These are phyloP conservation scores for Coleophoma cylindrospora DNA, from an alignment of 2,329 filamentous ascomycete genomes.

Conservation along the genomic window DNA sequence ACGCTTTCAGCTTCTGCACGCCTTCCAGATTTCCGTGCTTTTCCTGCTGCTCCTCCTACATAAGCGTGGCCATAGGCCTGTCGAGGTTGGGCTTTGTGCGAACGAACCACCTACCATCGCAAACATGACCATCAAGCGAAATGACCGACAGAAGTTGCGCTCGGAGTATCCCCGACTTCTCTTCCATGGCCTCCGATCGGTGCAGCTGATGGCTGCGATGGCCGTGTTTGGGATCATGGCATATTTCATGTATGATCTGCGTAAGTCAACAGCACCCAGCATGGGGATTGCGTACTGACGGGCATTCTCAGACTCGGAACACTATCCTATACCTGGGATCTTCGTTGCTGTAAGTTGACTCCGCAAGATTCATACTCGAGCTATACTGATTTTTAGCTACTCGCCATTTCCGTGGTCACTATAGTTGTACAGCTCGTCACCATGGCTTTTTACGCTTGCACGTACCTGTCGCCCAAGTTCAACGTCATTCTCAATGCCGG, in stretches of 20 bases:
- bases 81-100: too few species aligned
- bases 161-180: conserved; percentile 21
- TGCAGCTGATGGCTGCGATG: conserved; percentile 17
- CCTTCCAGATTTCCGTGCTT: too few species aligned
- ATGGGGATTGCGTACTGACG: neutral
- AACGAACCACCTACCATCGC: too few species aligned
- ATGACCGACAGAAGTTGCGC: too few species aligned
- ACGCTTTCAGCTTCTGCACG: too few species aligned
- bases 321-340: conserved; percentile 20
- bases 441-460: conserved; percentile 23
- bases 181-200: conserved; percentile 20
- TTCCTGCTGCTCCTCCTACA: too few species aligned
- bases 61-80: too few species aligned
- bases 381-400: conserved; percentile 7
- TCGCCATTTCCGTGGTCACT: conserved; percentile 18
- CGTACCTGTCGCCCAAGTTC: conserved; percentile 22
- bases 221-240: conserved; percentile 21
- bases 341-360: conserved; percentile 17
- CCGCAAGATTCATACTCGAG: neutral
- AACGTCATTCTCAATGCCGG: conserved; percentile 20
- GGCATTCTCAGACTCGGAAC: conserved; percentile 10
- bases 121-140: too few species aligned
- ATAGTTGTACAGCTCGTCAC: conserved; percentile 16
- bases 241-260: conserved; percentile 23
- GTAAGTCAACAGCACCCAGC: conserved; percentile 8